Conservation (phyloP, 139 green algal genomes). For the Volvox africanus region DNA sequence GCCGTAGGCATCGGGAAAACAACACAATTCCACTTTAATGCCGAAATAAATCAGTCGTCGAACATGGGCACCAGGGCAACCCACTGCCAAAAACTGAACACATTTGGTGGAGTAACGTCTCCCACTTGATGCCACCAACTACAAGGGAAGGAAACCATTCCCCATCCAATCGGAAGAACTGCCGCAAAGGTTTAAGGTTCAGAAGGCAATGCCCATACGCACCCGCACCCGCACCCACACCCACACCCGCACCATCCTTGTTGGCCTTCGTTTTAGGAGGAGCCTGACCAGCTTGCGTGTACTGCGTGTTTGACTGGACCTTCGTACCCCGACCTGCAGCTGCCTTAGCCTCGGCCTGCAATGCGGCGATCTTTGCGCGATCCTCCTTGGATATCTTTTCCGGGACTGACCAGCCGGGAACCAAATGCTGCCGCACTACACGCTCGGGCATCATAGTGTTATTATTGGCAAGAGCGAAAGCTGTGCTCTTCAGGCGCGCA, state of each 20-base stretch:
- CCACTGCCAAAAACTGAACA: no score
- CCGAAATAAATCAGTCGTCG: no score
- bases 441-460: background rate
- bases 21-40: no score
- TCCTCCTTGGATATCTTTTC: background rate
- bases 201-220: background rate
- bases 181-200: background rate
- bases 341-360: background rate
- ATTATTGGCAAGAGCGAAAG: background rate
- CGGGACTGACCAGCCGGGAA: background rate
- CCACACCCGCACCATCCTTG: background rate
- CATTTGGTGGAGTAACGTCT: no score
- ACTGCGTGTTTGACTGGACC: no score
- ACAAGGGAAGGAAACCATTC: background rate
- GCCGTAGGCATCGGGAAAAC: no score
- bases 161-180: background rate
- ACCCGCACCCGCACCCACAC: background rate
- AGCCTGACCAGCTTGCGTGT: background rate
- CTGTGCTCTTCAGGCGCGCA: background rate
- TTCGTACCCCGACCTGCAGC: background rate
- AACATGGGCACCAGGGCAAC: no score
- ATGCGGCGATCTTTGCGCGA: background rate
- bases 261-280: background rate
- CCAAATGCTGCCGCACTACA: slow-evolving; percentile 12
- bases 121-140: no score